Evolutionary conservation across 352 stramenopile species (phyloP), one percentile per base, ranked within the genome.

Genomic region (Thalassiosira hispida): DNA sequence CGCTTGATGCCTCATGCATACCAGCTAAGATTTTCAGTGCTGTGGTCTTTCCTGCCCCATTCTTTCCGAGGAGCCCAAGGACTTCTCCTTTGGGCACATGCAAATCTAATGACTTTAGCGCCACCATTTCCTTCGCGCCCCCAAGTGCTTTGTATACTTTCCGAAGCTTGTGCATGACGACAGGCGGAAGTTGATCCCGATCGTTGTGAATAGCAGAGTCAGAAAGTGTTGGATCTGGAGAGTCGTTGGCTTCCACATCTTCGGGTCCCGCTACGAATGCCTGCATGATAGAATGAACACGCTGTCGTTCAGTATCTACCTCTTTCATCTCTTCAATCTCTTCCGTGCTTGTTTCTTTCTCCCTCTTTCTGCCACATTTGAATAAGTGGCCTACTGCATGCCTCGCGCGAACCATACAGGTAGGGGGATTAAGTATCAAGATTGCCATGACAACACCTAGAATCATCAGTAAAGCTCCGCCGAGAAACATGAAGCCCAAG

Each of bases 11-110:
- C 63, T 82, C 63, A 47, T 87, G 78, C 40, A 77, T 74, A 23
- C 74, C 72, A 7, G 85, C 44, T 14, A 89, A 57, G 33, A 91
- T 87, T 38, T 89, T 86, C 23, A 91, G 47, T 0, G 75, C 70
- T 33, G 96, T 98, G 53, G 95, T 98, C 68, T 98, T 99, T 7
- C 31, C 31, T 9, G 31, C 31, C 31, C 96, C 96, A 80, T 98
- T 98, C 8, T 95, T 93, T 3, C 96, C 96, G 5, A 98, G 77
- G 0, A 98, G 68, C 0, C 95, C 96, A 56, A 98, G 97, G 40
- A 97, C 96, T 71, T 98, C 93, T n/a, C 96, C 95, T 29, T 47
- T 35, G 55, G 91, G 87, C 12, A 98, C 95, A 61, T 90, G 83
- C 18, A 90, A 42, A 61, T 90, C 76, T 9, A 90, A 51, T 6